phyloP scores from a whole-genome alignment of 768 basidiomycete genomes.

The Dentipellis fragilis region DNA sequence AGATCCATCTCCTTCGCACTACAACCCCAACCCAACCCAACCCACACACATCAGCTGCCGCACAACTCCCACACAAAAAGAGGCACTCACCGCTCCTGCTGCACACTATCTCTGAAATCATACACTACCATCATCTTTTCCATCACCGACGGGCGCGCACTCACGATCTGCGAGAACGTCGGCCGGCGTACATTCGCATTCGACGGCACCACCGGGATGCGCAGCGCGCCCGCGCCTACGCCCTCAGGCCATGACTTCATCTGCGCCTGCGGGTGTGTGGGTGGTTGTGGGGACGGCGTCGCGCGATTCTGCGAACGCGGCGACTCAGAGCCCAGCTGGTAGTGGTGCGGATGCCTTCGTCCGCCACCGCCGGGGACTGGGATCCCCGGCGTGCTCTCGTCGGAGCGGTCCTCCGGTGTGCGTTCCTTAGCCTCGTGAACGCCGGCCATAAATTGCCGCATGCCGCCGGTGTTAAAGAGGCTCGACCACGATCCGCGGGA shows the following conservation, averaged over 20 bases:
- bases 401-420: constrained; percentile 20
- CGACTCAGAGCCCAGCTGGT: neutral
- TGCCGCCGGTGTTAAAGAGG: constrained; percentile 53
- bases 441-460: constrained; percentile 61
- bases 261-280: too few relatives aligned
- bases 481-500: constrained; percentile 79
- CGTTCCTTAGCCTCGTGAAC: constrained; percentile 38
- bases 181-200: constrained; percentile 21
- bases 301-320: constrained; percentile 3
- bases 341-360: neutral
- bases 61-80: neutral
- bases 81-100: constrained; percentile 8
- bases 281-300: neutral
- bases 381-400: constrained; percentile 16
- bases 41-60: neutral
- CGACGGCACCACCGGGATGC: constrained; percentile 1
- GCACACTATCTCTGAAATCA: constrained; percentile 13
- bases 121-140: constrained; percentile 32
- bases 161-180: constrained; percentile 32
- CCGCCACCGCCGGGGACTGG: constrained; percentile 20
- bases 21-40: constrained; percentile 16
- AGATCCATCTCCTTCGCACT: constrained; percentile 1
- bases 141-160: constrained; percentile 19
- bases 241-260: constrained; percentile 48
- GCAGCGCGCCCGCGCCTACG: constrained; percentile 2